phyloP scores from a whole-genome alignment of 2,329 filamentous ascomycete genomes.

The Penicillium sp. region DNA sequence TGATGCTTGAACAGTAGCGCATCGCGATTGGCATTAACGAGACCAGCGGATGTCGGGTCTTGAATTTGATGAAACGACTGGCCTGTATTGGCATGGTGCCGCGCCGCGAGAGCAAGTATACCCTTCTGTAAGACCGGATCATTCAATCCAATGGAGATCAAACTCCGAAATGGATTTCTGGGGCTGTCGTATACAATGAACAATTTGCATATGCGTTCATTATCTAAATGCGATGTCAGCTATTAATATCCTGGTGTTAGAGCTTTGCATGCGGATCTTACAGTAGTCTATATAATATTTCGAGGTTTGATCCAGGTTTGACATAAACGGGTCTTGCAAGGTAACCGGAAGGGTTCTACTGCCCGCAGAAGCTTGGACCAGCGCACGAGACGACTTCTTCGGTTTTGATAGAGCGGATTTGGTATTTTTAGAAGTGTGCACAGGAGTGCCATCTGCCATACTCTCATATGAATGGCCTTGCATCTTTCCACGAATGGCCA shows the following conservation, averaged over 20 bases:
- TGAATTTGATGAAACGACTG: slow-evolving; percentile 24
- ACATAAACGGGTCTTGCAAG: slow-evolving; percentile 1
- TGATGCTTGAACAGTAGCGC: slow-evolving; percentile 37
- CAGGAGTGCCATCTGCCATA: not conserved
- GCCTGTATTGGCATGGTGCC: slow-evolving; percentile 34
- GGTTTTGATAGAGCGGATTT: not conserved
- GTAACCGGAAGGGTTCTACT: not conserved
- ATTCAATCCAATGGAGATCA: slow-evolving; percentile 33
- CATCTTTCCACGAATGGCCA: slow-evolving; percentile 37
- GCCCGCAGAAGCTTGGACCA: not conserved
- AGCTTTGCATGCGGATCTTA: not conserved
- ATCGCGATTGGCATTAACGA: slow-evolving; percentile 26
- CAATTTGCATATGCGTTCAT: slow-evolving; percentile 37
- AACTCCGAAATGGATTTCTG: slow-evolving; percentile 34
- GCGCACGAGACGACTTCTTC: not conserved
- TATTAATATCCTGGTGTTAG: not conserved
- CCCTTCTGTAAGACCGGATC: slow-evolving; percentile 33
- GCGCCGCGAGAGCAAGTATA: slow-evolving; percentile 36
- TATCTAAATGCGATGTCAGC: slow-evolving; percentile 24
- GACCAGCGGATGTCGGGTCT: slow-evolving; percentile 3
- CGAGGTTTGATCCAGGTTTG: slow-evolving; percentile 19
- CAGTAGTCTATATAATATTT: slow-evolving; percentile 9
- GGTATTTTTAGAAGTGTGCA: not conserved
- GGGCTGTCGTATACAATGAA: slow-evolving; percentile 39
- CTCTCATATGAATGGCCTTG: slow-evolving; percentile 26